Conservation (phyloP, 345 rosid genomes). For the Aurinia saxatilis region DNA sequence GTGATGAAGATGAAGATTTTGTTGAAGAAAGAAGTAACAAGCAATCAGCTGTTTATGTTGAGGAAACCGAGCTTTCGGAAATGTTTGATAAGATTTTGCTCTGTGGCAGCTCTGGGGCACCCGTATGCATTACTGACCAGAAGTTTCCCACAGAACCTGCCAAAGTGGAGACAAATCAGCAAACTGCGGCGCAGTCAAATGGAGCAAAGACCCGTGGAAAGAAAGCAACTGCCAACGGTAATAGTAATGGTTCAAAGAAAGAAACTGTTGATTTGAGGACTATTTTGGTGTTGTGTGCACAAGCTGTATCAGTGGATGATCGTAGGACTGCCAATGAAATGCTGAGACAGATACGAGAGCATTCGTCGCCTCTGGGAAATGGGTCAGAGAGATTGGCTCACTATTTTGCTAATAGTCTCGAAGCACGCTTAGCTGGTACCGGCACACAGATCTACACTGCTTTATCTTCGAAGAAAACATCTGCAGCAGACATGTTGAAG, state of each 20-base stretch:
- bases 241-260: constrained; percentile 18
- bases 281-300: constrained; percentile 68
- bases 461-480: constrained; percentile 37
- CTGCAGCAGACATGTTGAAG: constrained; percentile 57
- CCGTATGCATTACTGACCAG: constrained; percentile 9
- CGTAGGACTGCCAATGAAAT: constrained; percentile 55
- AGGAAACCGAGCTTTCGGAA: constrained; percentile 50
- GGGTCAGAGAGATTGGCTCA: constrained; percentile 78
- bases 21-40: constrained; percentile 53
- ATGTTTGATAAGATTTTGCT: constrained; percentile 58
- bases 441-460: constrained; percentile 47
- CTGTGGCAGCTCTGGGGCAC: neutral
- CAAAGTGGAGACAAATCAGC: constrained; percentile 15
- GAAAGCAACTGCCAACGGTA: constrained; percentile 24
- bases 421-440: constrained; percentile 62
- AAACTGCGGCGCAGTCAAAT: constrained; percentile 24
- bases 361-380: constrained; percentile 61
- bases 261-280: constrained; percentile 69
- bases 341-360: constrained; percentile 63
- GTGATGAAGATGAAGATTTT: constrained; percentile 34
- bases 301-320: constrained; percentile 62
- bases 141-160: constrained; percentile 11
- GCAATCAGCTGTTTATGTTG: constrained; percentile 40
- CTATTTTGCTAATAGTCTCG: constrained; percentile 68
- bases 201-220: constrained; percentile 38